Conservation (phyloP, 2,329 filamentous ascomycete genomes). For the Annulohypoxylon truncatum region DNA sequence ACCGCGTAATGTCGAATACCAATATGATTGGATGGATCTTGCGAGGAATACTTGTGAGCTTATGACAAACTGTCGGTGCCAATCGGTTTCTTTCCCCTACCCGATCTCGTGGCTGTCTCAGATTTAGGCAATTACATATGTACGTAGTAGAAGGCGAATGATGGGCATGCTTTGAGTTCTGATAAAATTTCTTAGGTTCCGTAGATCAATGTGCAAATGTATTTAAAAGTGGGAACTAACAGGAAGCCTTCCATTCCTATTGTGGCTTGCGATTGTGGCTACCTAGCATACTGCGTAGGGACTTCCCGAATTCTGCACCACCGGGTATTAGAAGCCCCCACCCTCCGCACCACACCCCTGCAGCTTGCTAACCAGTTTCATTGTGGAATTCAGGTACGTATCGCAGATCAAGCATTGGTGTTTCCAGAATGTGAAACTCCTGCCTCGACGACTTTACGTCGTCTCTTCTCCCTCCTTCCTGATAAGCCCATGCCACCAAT, state of each 20-base stretch:
- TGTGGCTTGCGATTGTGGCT: conserved; percentile 10
- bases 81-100: conserved; percentile 1
- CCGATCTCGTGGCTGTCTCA: not conserved
- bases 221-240: not conserved
- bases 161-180: not conserved
- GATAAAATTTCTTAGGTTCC: not conserved
- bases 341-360: not conserved
- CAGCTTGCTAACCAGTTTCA: conserved; percentile 10
- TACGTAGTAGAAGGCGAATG: not conserved
- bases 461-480: conserved; percentile 22
- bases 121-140: not conserved
- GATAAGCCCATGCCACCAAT: conserved; percentile 24
- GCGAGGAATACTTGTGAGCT: not conserved
- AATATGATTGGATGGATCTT: conserved; percentile 6
- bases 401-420: conserved; percentile 17
- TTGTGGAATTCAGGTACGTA: conserved; percentile 16
- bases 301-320: not conserved
- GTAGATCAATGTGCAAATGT: not conserved
- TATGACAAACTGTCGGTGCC: not conserved
- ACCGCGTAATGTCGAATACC: not conserved
- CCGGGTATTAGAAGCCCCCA: not conserved
- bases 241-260: not conserved
- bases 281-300: no score
- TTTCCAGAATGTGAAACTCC: conserved; percentile 36
- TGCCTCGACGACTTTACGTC: conserved; percentile 27